Conservation (phyloP, 306 rosid species). For the Gynostemma pentaphyllum region DNA sequence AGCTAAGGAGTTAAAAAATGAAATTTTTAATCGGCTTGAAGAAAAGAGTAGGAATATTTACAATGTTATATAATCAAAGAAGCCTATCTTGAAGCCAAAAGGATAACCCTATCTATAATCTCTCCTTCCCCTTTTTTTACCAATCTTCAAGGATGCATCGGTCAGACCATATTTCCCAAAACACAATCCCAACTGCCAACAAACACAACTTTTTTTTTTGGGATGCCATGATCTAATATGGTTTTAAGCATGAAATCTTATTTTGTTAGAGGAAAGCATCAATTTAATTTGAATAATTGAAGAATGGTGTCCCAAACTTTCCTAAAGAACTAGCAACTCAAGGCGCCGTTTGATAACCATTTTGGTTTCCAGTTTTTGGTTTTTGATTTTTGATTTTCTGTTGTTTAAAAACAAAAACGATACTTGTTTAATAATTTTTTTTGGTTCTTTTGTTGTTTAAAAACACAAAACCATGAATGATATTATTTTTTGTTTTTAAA, state of each 20-base stretch:
- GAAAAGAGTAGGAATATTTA: not conserved
- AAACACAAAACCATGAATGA: too few species aligned
- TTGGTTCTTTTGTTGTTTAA: too few species aligned
- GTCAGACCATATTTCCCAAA: not conserved
- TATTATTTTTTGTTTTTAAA: too few species aligned
- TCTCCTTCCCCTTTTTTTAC: not conserved
- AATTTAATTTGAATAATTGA: too few species aligned
- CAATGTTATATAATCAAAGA: not conserved
- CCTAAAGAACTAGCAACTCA: too few species aligned
- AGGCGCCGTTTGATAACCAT: too few species aligned
- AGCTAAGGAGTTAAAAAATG: not conserved
- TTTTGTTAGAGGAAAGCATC: not conserved
- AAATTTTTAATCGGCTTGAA: not conserved
- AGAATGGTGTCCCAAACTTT: too few species aligned
- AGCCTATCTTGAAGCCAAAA: not conserved
- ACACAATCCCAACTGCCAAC: not conserved
- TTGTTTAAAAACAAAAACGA: too few species aligned
- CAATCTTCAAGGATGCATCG: not conserved
- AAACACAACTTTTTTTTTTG: not conserved
- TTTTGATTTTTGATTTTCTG: too few species aligned
- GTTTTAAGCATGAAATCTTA: not conserved
- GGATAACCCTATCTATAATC: not conserved
- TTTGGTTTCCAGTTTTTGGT: too few species aligned
- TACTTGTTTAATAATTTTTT: too few species aligned
- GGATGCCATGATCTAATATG: not conserved